These are phyloP conservation scores for Trichoderma breve DNA, from an alignment of 2,329 filamentous ascomycete species.

Conservation along the genomic window DNA sequence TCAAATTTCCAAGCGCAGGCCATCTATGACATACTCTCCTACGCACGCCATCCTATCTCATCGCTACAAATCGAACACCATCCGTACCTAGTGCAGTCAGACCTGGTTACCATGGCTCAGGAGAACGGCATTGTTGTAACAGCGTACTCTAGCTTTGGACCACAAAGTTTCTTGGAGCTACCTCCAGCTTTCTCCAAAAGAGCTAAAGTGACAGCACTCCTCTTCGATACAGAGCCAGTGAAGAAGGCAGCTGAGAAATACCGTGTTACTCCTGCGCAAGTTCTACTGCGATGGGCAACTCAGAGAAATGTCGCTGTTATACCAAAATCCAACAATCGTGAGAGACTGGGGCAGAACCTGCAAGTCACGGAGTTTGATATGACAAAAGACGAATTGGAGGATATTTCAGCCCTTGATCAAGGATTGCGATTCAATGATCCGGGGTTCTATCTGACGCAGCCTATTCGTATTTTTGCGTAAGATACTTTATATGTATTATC, in stretches of 20 bases:
- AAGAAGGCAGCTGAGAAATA: conserved; percentile 50
- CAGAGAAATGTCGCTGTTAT: conserved; percentile 63
- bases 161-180: conserved; percentile 43
- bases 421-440: conserved; percentile 59
- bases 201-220: conserved; percentile 28
- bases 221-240: conserved; percentile 28
- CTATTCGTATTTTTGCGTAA: neutral
- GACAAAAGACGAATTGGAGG: conserved; percentile 52
- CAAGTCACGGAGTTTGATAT: conserved; percentile 46
- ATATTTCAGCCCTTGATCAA: conserved; percentile 53
- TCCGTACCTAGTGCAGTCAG: conserved; percentile 62
- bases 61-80: conserved; percentile 66
- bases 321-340: conserved; percentile 58
- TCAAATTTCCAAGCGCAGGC: conserved; percentile 69
- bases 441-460: neutral
- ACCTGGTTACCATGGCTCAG: conserved; percentile 56
- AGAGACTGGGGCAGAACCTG: conserved; percentile 26
- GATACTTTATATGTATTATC: neutral
- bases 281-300: conserved; percentile 66
- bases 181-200: conserved; percentile 19
- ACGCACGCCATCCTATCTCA: conserved; percentile 49
- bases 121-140: conserved; percentile 58
- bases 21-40: conserved; percentile 60
- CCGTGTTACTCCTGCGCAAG: conserved; percentile 60
- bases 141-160: conserved; percentile 66